Percentiles rank a stretch among this genome's conserved stretches.
These are phyloP conservation scores for Linum tenue DNA, from an alignment of 345 rosid species.

Conservation along the genomic window DNA sequence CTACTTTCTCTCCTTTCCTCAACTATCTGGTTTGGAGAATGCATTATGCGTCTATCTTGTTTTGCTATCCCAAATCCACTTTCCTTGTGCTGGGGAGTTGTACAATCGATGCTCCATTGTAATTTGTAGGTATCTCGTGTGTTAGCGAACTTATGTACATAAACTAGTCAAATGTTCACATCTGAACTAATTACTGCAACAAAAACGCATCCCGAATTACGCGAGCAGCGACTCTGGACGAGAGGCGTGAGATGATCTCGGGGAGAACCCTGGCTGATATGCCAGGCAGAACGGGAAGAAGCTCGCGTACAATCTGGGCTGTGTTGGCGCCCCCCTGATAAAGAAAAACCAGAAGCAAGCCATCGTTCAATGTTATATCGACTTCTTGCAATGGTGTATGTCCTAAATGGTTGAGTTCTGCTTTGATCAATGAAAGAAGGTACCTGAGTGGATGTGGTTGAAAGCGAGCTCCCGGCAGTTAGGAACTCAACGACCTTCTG, in stretches of 20 bases:
- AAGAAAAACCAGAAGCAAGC: not conserved
- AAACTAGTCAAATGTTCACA: too few species aligned
- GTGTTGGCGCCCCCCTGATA: slow-evolving; percentile 42
- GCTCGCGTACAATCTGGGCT: slow-evolving; percentile 41
- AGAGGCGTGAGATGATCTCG: slow-evolving; percentile 58
- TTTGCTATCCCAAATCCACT: too few species aligned
- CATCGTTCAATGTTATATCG: not conserved
- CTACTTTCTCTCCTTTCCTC: too few species aligned
- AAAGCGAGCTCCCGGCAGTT: slow-evolving; percentile 56
- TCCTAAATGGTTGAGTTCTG: not conserved
- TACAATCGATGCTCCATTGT: too few species aligned
- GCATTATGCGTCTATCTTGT: too few species aligned
- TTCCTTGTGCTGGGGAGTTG: too few species aligned
- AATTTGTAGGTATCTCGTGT: too few species aligned
- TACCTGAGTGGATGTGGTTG: slow-evolving; percentile 58
- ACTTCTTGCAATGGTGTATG: not conserved
- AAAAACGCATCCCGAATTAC: slow-evolving; percentile 59
- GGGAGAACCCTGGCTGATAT: slow-evolving; percentile 67
- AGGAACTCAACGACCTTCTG: slow-evolving; percentile 69
- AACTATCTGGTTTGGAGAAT: too few species aligned
- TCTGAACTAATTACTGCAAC: slow-evolving; percentile 13
- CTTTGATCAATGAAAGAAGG: not conserved
- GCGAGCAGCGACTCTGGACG: slow-evolving; percentile 71
- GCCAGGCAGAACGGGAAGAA: slow-evolving; percentile 78
- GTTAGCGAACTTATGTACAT: too few species aligned